These are phyloP conservation scores for Desmodesmus armatus DNA, from an alignment of 139 green algal species.

Conservation along the genomic window DNA sequence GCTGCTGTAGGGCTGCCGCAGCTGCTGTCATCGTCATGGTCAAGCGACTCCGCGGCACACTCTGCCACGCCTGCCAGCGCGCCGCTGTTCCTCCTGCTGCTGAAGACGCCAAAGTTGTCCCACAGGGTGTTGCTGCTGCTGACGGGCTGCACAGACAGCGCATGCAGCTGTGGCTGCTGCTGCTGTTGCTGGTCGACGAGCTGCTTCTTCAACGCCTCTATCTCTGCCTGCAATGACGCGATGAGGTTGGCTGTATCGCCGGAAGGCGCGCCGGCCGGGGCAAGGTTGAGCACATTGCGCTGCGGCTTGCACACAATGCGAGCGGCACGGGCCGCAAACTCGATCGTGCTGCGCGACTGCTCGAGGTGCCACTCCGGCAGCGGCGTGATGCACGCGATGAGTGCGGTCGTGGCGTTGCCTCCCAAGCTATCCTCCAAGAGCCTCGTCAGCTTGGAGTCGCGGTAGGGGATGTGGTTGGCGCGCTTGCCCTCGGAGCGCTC, in stretches of 20 bases:
- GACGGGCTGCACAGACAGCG: background rate
- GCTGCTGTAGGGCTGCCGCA: background rate
- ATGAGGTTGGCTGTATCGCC: constrained; percentile 9
- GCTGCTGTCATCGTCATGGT: background rate
- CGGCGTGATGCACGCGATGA: constrained; percentile 59
- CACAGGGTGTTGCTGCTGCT: background rate
- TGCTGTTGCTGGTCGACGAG: constrained; percentile 6
- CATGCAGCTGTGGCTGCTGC: background rate
- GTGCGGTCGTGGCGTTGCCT: constrained; percentile 72
- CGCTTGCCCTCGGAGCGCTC: constrained; percentile 63
- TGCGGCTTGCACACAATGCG: constrained; percentile 30
- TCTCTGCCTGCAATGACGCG: constrained; percentile 25
- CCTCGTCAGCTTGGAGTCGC: constrained; percentile 80
- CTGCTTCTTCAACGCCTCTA: background rate
- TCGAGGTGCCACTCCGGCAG: constrained; percentile 40
- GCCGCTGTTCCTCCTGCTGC: constrained; percentile 13
- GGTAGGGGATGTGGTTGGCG: constrained; percentile 70
- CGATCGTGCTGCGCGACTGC: constrained; percentile 22
- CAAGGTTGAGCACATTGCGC: constrained; percentile 34
- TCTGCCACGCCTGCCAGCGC: background rate
- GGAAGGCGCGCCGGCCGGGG: background rate
- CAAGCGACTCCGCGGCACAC: background rate
- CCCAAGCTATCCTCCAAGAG: constrained; percentile 80
- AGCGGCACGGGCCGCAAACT: constrained; percentile 39
- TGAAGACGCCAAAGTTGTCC: too few relatives aligned